Evolutionary conservation across 805 yeast species (phyloP).

Genomic region (Tetrapisispora fleetii): DNA sequence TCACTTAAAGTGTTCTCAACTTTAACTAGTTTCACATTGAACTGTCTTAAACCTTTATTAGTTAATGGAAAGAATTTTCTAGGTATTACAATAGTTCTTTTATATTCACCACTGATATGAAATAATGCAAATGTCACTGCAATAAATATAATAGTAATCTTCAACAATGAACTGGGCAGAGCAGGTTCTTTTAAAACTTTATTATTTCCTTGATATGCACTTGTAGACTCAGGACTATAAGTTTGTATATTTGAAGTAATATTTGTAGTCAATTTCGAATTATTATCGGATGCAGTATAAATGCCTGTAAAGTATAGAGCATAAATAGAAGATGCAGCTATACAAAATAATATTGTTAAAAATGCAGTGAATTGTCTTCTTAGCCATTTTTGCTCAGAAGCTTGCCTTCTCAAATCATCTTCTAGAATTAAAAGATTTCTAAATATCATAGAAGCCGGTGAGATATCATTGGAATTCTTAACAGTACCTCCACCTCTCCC

Average conservation of each 20-base stretch:
- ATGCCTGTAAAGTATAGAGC: conserved; percentile 24
- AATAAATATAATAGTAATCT: conserved; percentile 15
- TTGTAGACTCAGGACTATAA: conserved; percentile 10
- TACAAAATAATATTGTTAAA: conserved; percentile 33
- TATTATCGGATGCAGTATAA: not conserved
- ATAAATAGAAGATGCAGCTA: conserved; percentile 33
- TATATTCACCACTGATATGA: conserved; percentile 83
- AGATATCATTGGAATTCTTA: conserved; percentile 25
- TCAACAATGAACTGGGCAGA: conserved; percentile 3
- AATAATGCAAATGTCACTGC: conserved; percentile 63
- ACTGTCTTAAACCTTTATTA: conserved; percentile 78
- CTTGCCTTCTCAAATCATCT: conserved; percentile 76
- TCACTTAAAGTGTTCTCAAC: conserved; percentile 37
- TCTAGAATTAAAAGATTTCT: conserved; percentile 77
- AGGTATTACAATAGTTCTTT: conserved; percentile 73
- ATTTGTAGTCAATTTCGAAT: conserved; percentile 18
- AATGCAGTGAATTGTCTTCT: conserved; percentile 38
- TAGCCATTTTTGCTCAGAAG: conserved; percentile 55
- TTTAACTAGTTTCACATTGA: conserved; percentile 69
- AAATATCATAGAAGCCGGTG: conserved; percentile 62
- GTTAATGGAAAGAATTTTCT: conserved; percentile 70
- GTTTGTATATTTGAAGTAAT: conserved; percentile 20
- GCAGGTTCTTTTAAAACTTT: not conserved
- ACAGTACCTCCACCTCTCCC: conserved; percentile 5
- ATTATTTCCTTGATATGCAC: too few species aligned